These are phyloP conservation scores for Primulina tabacum DNA, from an alignment of 257 asterid species.

Conservation along the genomic window DNA sequence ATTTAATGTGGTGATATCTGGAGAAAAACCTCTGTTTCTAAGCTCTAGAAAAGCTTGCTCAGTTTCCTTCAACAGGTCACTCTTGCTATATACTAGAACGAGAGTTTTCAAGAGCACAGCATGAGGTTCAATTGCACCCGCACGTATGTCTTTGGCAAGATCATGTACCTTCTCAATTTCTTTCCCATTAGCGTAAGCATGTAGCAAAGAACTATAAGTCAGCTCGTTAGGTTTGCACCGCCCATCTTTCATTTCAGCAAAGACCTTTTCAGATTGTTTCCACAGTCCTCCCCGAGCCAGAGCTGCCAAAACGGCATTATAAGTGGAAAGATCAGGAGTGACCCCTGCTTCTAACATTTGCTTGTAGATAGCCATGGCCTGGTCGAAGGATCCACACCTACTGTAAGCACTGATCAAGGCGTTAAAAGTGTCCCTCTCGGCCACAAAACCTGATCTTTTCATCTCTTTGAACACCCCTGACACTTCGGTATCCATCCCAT, in stretches of 20 bases:
- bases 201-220: slow-evolving; percentile 84
- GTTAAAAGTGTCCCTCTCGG: slow-evolving; percentile 91
- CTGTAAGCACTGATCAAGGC: slow-evolving; percentile 89
- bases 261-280: slow-evolving; percentile 86
- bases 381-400: slow-evolving; percentile 80
- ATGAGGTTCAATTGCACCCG: slow-evolving; percentile 52
- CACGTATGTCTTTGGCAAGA: slow-evolving; percentile 65
- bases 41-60: slow-evolving; percentile 72
- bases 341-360: slow-evolving; percentile 80
- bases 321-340: slow-evolving; percentile 81
- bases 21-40: slow-evolving; percentile 50
- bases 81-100: slow-evolving; percentile 80
- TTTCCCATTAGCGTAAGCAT: slow-evolving; percentile 88
- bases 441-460: slow-evolving; percentile 87
- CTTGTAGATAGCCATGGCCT: slow-evolving; percentile 78
- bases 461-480: slow-evolving; percentile 87
- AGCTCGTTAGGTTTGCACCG: slow-evolving; percentile 78
- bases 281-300: slow-evolving; percentile 83
- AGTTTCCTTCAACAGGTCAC: slow-evolving; percentile 64
- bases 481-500: slow-evolving; percentile 82
- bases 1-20: slow-evolving; percentile 66
- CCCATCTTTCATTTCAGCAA: slow-evolving; percentile 68
- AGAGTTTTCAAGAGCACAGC: slow-evolving; percentile 69
- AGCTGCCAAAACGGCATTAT: slow-evolving; percentile 85
- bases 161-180: slow-evolving; percentile 53